Conservation (phyloP, 441 rosid genomes). For the Gossypium schwendimanii region DNA sequence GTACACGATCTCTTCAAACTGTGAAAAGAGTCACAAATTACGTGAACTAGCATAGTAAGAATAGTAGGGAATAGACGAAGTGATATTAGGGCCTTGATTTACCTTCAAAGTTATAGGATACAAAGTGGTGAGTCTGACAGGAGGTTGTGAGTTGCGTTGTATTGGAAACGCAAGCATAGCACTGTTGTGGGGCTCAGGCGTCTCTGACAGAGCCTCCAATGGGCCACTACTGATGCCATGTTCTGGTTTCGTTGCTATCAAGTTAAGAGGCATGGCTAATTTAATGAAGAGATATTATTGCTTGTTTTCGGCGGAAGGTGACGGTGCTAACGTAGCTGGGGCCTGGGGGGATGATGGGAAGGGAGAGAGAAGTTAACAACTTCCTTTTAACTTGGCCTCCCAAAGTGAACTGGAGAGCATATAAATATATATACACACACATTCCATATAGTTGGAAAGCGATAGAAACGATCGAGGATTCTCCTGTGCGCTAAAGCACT, state of each 20-base stretch:
- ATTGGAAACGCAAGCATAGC: conserved; percentile 41
- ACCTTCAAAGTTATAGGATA: conserved; percentile 80
- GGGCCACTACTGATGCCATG: conserved; percentile 25
- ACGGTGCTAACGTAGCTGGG: conserved; percentile 12
- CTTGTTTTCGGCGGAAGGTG: not conserved
- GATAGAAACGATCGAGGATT: conserved; percentile 22
- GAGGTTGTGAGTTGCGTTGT: conserved; percentile 36
- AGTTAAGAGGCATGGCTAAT: conserved; percentile 35
- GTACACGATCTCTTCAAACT: conserved; percentile 90
- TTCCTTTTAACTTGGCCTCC: conserved; percentile 38
- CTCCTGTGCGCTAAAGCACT: conserved; percentile 25
- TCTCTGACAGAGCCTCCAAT: conserved; percentile 29
- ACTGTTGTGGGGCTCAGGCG: conserved; percentile 38
- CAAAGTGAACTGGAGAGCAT: conserved; percentile 42
- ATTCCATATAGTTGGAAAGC: conserved; percentile 20
- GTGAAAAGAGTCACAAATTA: conserved; percentile 13
- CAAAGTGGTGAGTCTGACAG: conserved; percentile 30
- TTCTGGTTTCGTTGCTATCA: conserved; percentile 43
- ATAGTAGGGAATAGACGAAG: not conserved
- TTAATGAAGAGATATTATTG: conserved; percentile 13
- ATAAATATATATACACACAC: conserved; percentile 32
- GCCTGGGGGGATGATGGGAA: not conserved
- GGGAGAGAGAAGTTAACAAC: conserved; percentile 28
- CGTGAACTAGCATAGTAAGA: not conserved
- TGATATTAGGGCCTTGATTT: not conserved